phyloP scores from a whole-genome alignment of 768 basidiomycete genomes.

The Termitomyces eurrhizus region DNA sequence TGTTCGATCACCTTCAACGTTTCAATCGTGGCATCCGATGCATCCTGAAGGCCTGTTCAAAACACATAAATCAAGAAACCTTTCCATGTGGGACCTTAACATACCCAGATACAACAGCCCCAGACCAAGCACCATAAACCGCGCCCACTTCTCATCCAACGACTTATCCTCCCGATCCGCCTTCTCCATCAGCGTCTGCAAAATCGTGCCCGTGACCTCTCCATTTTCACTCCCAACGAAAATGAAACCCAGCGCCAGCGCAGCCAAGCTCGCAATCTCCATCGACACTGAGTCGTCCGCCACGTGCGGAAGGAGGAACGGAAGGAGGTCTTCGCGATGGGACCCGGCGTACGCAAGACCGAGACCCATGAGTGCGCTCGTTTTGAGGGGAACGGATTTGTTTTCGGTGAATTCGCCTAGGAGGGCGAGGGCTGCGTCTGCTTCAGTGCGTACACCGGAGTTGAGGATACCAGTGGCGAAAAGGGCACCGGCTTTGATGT shows the following conservation, averaged over 20 bases:
- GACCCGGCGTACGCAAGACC: slow-evolving; percentile 95
- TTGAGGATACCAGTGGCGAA: slow-evolving; percentile 94
- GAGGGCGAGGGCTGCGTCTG: slow-evolving; percentile 88
- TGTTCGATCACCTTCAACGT: slow-evolving; percentile 92
- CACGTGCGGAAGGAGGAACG: slow-evolving; percentile 74
- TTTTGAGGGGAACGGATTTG: slow-evolving; percentile 78
- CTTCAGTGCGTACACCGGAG: slow-evolving; percentile 84
- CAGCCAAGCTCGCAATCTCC: slow-evolving; percentile 84
- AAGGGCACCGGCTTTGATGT: slow-evolving; percentile 96
- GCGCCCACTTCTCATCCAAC: slow-evolving; percentile 90
- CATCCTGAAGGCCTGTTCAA: slow-evolving; percentile 80
- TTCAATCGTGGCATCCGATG: slow-evolving; percentile 89
- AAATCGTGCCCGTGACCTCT: slow-evolving; percentile 83
- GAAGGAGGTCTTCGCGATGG: slow-evolving; percentile 79
- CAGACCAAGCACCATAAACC: slow-evolving; percentile 86
- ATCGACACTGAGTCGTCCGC: slow-evolving; percentile 80
- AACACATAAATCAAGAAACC: neutral
- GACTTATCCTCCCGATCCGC: slow-evolving; percentile 59
- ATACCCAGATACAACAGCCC: slow-evolving; percentile 88
- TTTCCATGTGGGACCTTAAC: slow-evolving; percentile 15
- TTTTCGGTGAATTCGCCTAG: slow-evolving; percentile 89
- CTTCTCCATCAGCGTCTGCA: slow-evolving; percentile 89
- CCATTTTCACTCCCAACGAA: slow-evolving; percentile 95
- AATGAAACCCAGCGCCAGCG: slow-evolving; percentile 89
- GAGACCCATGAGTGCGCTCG: slow-evolving; percentile 86